phyloP scores from a whole-genome alignment of 108 stramenopile genomes.

The Bacterosira constricta region DNA sequence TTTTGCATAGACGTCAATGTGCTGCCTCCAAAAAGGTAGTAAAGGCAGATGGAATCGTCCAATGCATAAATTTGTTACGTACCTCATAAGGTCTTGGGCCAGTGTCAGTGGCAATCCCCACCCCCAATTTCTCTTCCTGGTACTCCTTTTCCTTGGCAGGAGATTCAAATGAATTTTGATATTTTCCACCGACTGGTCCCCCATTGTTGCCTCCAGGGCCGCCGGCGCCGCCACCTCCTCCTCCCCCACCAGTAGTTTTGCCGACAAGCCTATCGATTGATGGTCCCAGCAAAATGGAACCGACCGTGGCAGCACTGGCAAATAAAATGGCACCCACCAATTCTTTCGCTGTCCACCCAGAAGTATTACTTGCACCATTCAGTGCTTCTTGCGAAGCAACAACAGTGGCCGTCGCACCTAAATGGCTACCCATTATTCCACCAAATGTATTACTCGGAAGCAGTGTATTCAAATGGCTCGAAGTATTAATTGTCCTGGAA shows the following conservation, averaged over 20 bases:
- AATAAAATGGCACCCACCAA: constrained; percentile 26
- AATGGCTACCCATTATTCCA: neutral
- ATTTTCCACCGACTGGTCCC: constrained; percentile 16
- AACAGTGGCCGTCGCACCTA: neutral
- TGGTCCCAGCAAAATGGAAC: constrained; percentile 14
- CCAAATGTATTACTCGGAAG: neutral
- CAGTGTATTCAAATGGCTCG: neutral
- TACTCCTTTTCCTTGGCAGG: constrained; percentile 7
- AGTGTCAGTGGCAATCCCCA: constrained; percentile 13
- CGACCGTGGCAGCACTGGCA: constrained; percentile 23
- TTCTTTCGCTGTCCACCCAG: constrained; percentile 13
- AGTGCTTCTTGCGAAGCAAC: constrained; percentile 2
- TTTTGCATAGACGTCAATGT: too few species aligned
- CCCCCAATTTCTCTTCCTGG: constrained; percentile 9
- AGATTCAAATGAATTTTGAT: constrained; percentile 20
- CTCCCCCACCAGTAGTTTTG: constrained; percentile 10
- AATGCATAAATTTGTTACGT: neutral
- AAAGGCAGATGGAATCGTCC: too few species aligned
- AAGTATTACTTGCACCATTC: neutral
- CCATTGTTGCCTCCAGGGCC: constrained; percentile 15
- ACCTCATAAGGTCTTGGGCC: constrained; percentile 37
- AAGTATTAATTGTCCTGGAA: neutral
- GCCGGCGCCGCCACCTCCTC: constrained; percentile 24
- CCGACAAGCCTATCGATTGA: constrained; percentile 22
- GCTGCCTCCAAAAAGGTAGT: too few species aligned